Conservation (phyloP, 2,329 filamentous ascomycete genomes). For the Fusarium buxicola region DNA sequence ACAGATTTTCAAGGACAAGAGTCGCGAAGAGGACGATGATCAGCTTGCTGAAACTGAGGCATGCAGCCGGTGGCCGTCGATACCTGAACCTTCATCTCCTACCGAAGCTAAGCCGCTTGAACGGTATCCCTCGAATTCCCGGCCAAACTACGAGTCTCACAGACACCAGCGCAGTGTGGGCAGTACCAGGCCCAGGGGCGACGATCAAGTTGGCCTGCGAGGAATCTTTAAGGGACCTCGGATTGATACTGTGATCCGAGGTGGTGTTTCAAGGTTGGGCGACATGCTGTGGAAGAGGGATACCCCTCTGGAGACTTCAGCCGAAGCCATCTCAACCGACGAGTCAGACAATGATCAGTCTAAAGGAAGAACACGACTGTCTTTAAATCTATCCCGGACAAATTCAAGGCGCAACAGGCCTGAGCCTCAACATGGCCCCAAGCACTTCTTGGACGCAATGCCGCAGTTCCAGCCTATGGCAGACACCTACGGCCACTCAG, state of each 20-base stretch:
- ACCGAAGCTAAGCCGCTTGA: slow-evolving; percentile 51
- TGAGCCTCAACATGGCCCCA: slow-evolving; percentile 50
- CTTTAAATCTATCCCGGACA: slow-evolving; percentile 51
- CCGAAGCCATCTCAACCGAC: slow-evolving; percentile 58
- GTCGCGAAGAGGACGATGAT: slow-evolving; percentile 57
- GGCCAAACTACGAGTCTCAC: slow-evolving; percentile 58
- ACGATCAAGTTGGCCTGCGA: slow-evolving; percentile 56
- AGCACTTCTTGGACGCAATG: slow-evolving; percentile 64
- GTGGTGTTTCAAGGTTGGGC: slow-evolving; percentile 66
- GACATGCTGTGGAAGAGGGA: slow-evolving; percentile 70
- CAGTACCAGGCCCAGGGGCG: slow-evolving; percentile 58
- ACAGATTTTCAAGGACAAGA: slow-evolving; percentile 66
- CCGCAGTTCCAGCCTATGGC: slow-evolving; percentile 59
- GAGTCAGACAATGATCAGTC: slow-evolving; percentile 61
- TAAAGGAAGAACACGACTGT: slow-evolving; percentile 54
- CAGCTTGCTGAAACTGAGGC: slow-evolving; percentile 51
- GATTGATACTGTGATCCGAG: slow-evolving; percentile 77
- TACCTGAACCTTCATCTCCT: slow-evolving; percentile 43
- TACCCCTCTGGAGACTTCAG: slow-evolving; percentile 47
- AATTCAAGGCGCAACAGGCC: slow-evolving; percentile 50
- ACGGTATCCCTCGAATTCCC: slow-evolving; percentile 42
- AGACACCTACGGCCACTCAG: slow-evolving; percentile 39
- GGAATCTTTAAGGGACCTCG: slow-evolving; percentile 83
- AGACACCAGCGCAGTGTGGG: slow-evolving; percentile 62
- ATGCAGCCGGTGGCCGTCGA: slow-evolving; percentile 41